Evolutionary conservation across 768 basidiomycete genomes (phyloP).

Genomic region (Tricholoma bakamatsutake): DNA sequence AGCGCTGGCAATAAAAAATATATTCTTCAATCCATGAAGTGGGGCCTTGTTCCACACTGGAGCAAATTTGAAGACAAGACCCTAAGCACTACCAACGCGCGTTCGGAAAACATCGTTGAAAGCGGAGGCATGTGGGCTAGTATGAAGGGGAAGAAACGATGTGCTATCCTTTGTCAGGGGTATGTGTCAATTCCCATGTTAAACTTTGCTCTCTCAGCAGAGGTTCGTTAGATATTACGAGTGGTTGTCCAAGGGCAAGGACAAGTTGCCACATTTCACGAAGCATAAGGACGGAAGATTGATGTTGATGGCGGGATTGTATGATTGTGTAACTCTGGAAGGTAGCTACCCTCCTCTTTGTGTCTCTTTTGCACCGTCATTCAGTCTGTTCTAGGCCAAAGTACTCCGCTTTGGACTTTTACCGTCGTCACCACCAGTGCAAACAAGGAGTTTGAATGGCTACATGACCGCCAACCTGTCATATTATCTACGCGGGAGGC

Average conservation of each 20-base stretch:
- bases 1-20: conserved; percentile 19
- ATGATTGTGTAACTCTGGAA: conserved; percentile 66
- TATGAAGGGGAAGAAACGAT: conserved; percentile 77
- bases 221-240: conserved; percentile 72
- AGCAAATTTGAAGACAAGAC: conserved; percentile 65
- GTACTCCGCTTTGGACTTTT: conserved; percentile 68
- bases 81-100: conserved; percentile 86
- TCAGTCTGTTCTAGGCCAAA: conserved; percentile 34
- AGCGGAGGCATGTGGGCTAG: conserved; percentile 82
- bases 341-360: conserved; percentile 33
- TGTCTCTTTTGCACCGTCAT: not conserved
- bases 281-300: conserved; percentile 58
- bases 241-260: conserved; percentile 83
- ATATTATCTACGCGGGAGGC: conserved; percentile 62
- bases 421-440: conserved; percentile 85
- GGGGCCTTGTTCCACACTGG: conserved; percentile 89
- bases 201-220: not conserved
- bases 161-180: conserved; percentile 80
- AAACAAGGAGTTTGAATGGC: conserved; percentile 65
- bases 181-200: not conserved
- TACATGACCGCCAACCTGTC: conserved; percentile 90
- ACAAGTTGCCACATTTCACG: conserved; percentile 77
- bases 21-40: conserved; percentile 79
- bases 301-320: conserved; percentile 86
- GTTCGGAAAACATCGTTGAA: conserved; percentile 72